Percentiles rank a stretch among this genome's conserved stretches.
Conservation (phyloP, 1,284 basidiomycete species). For the Puccinia hordei region DNA sequence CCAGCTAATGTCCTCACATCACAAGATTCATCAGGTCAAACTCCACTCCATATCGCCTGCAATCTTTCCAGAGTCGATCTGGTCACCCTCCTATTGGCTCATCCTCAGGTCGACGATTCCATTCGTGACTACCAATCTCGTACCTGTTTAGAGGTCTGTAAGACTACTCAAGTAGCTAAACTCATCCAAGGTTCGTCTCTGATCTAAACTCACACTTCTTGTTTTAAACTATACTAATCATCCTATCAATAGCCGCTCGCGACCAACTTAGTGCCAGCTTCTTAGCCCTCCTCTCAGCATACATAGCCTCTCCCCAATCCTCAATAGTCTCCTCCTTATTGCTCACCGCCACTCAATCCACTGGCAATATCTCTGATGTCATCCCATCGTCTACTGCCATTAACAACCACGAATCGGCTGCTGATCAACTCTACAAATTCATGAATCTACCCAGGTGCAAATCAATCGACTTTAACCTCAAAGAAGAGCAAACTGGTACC, state of each 20-base stretch:
- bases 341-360: not conserved
- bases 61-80: constrained; percentile 78
- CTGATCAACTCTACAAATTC: constrained; percentile 54
- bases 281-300: constrained; percentile 67
- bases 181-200: constrained; percentile 70
- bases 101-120: constrained; percentile 71
- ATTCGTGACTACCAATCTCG: constrained; percentile 71
- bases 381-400: constrained; percentile 53
- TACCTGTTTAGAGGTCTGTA: constrained; percentile 72
- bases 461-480: constrained; percentile 60
- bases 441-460: constrained; percentile 55
- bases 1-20: constrained; percentile 53
- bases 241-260: constrained; percentile 69
- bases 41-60: constrained; percentile 82
- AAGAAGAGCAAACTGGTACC: constrained; percentile 75
- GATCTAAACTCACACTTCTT: too few species aligned
- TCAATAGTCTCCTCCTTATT: constrained; percentile 38
- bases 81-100: constrained; percentile 60
- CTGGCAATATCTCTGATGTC: not conserved
- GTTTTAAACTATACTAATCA: not conserved
- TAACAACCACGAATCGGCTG: constrained; percentile 53
- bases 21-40: constrained; percentile 65
- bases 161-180: constrained; percentile 68
- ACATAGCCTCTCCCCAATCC: constrained; percentile 55
- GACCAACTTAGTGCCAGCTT: constrained; percentile 76